Base-by-base conservation (phyloP, 23 red algal genomes). In the Cyanidioschyzon merolae region DNA sequence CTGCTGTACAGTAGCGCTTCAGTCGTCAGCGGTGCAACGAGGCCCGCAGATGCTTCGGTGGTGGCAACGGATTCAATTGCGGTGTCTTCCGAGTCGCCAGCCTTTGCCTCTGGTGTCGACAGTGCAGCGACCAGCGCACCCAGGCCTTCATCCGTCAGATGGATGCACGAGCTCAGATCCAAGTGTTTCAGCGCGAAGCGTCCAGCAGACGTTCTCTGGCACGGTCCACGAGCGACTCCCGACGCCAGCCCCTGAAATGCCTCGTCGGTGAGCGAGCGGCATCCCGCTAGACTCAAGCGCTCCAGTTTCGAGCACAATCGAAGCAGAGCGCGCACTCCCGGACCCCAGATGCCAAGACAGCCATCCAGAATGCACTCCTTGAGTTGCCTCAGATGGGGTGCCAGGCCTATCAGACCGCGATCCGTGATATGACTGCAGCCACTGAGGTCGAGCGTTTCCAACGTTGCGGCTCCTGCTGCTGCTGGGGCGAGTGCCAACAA, bases 401-500 rank as follows among this genome's bases (percentile, higher is more conserved):
- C 45, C 34, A 81, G 16, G 3, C 37, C 37, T 17, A 71, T 59
- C 45, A 81, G 51, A 1, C 78, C 78, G 39, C 39, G 45, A 24
- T 81, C 78, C 2, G 78, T 68, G 0, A 81, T 30, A 0, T 27
- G 50, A 7, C 68, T 67, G 54, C 78, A 81, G 39, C 59, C 78
- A 26, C 38, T 25, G 34, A 81, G 32, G 37, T 81, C 78, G 7
- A 81, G 25, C 1, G 36, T 39, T 35, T 58, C 39, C 25, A 81
- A 12, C n/a, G n/a, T 7, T 7, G n/a, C 63, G 12, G 63, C 63
- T 7, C 12, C 12, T 7, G n/a, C 63, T 27, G 63, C 63, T 7
- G 63, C 12, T 35, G 63, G 63, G 2, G 30, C 21, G 12, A 71
- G 29, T 7, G 63, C 63, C 7, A 32, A 35, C 63, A 71, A 27